Base-by-base conservation (phyloP, 352 stramenopile species). In the Hyphochytrium catenoides region DNA sequence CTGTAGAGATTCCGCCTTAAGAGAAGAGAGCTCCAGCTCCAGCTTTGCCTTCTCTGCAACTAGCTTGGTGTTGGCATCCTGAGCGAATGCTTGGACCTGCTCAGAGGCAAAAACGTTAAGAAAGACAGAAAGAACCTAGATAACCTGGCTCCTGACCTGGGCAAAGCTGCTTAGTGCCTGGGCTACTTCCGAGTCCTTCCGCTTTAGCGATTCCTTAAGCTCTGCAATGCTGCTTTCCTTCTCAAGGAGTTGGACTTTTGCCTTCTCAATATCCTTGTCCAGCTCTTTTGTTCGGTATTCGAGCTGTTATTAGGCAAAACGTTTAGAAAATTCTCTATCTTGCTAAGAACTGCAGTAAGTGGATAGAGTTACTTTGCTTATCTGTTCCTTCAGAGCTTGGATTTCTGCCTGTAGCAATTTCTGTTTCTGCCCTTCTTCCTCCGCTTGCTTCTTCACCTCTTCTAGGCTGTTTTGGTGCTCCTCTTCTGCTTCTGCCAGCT, bases 51-150 rank as follows among this genome's bases (percentile, higher is more conserved):
- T 76, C 35, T 79, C 62, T 3, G 41, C 46, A 39, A 74, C 61
- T 23, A 72, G 37, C 39, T 74, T 74, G 9, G 48, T 57, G 30
- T 51, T 76, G 12, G 63, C 54, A 31, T 54, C 56, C 5, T 57
- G 54, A 17, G 64, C 70, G 42, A 76, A 58, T 29, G 70, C 74
- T 22, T 76, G 66, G 23, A 76, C 75, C 31, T 79, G n/a, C n/a
- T n/a, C n/a, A n/a, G n/a, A n/a, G n/a, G n/a, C n/a, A n/a, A n/a
- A n/a, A n/a, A n/a, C n/a, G n/a, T n/a, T n/a, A n/a, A n/a, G n/a
- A n/a, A n/a, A n/a, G n/a, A n/a, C n/a, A n/a, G n/a, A n/a, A n/a
- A n/a, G n/a, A n/a, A n/a, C n/a, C n/a, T n/a, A n/a, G n/a, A n/a
- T n/a, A n/a, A n/a, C n/a, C n/a, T n/a, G n/a, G n/a, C n/a, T n/a